Evolutionary conservation across 2,329 filamentous ascomycete species (phyloP).

Genomic region (Zymoseptoria passerinii): DNA sequence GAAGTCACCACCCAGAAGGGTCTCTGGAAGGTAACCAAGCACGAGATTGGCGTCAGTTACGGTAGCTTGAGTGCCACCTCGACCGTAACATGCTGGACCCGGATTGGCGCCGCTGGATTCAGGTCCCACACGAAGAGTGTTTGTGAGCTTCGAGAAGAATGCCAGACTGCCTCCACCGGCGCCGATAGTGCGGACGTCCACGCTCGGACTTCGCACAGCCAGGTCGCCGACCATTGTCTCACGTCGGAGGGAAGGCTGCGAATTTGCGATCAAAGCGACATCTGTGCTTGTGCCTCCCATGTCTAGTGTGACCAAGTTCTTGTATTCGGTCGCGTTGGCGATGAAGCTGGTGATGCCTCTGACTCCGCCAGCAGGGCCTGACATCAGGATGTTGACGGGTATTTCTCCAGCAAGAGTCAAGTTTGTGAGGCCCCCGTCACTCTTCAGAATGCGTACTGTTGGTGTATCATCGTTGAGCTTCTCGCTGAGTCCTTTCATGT

Average conservation of each 20-base stretch:
- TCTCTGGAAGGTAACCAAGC: constrained; percentile 22
- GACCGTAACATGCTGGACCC: constrained; percentile 21
- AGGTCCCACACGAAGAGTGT: constrained; percentile 21
- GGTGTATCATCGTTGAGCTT: constrained; percentile 20
- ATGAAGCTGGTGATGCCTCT: constrained; percentile 23
- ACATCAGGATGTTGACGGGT: constrained; percentile 23
- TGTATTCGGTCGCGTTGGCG: constrained; percentile 21
- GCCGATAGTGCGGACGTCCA: constrained; percentile 22
- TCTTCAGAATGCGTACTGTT: constrained; percentile 21
- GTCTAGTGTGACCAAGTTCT: constrained; percentile 22
- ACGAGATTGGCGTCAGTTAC: constrained; percentile 23
- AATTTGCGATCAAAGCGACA: constrained; percentile 20
- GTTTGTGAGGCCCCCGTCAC: constrained; percentile 22
- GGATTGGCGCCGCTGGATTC: constrained; percentile 19
- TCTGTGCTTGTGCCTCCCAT: constrained; percentile 23
- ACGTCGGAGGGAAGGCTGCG: constrained; percentile 18
- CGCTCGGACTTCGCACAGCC: constrained; percentile 19
- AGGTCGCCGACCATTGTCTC: constrained; percentile 24
- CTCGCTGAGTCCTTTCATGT: constrained; percentile 18
- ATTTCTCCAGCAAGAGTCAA: constrained; percentile 18
- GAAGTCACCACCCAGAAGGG: constrained; percentile 21
- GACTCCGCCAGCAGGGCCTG: constrained; percentile 22
- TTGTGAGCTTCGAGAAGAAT: constrained; percentile 21
- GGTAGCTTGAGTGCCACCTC: constrained; percentile 20
- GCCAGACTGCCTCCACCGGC: constrained; percentile 22